Conservation (phyloP, 768 basidiomycete species). For the Rhodocollybia butyracea region DNA sequence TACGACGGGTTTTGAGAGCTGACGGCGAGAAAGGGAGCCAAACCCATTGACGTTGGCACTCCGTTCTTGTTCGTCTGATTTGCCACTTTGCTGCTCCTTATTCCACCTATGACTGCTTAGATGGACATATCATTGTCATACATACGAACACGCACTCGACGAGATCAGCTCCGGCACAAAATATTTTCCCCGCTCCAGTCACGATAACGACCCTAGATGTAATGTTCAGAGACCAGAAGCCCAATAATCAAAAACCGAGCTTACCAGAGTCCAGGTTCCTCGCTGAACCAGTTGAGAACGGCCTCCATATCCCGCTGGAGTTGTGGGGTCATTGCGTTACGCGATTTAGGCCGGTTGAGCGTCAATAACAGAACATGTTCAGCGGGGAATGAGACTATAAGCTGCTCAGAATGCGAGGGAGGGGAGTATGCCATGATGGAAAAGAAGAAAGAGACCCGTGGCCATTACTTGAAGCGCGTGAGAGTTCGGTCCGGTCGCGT, state of each 20-base stretch:
- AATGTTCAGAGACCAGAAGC: background rate
- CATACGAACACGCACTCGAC: conserved; percentile 50
- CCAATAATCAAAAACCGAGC: conserved; percentile 15
- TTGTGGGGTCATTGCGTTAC: conserved; percentile 71
- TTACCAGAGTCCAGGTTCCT: conserved; percentile 69
- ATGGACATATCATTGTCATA: background rate
- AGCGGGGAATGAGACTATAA: conserved; percentile 31
- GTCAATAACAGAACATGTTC: conserved; percentile 53
- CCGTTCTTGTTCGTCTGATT: conserved; percentile 40
- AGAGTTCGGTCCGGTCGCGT: too few relatives aligned
- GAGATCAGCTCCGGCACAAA: conserved; percentile 81
- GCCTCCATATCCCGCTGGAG: conserved; percentile 51
- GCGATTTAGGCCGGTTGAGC: conserved; percentile 63
- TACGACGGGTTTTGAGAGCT: conserved; percentile 68
- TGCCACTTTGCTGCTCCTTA: conserved; percentile 42
- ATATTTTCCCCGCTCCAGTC: conserved; percentile 68
- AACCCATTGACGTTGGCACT: conserved; percentile 53
- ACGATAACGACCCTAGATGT: conserved; percentile 63
- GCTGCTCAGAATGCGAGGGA: conserved; percentile 9
- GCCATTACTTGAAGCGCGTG: too few relatives aligned
- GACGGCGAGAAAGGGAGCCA: conserved; percentile 68
- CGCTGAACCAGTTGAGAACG: conserved; percentile 71
- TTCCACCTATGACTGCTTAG: conserved; percentile 49
- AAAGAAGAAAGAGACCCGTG: too few relatives aligned
- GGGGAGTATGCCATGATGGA: too few relatives aligned